Base-by-base conservation (phyloP, 169 alveolate species). In the Plasmodium gaboni region DNA sequence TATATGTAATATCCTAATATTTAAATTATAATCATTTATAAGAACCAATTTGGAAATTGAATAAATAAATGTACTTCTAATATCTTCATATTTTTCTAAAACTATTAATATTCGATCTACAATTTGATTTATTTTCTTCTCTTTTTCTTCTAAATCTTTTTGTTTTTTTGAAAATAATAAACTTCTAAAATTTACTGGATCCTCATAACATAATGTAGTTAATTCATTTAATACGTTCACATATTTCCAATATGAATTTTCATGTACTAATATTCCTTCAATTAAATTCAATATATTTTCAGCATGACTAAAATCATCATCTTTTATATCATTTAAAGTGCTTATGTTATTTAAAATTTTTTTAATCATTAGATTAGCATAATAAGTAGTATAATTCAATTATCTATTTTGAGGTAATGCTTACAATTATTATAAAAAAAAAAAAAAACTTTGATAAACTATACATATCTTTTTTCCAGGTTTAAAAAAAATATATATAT, bases 201-300 rank as follows among this genome's bases (percentile, higher is more conserved):
- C 76, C 19, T 85, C 92, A 65, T 57, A 85, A 59, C 92, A 85
- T 60, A 85, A 59, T 55, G 92, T 85, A 50, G 92, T 69, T 69
- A 85, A 85, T 44, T 85, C 92, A 32, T 68, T 71, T 70, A 85
- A 46, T 70, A 85, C 38, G 53, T 85, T 85, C 22, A 65, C 92
- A 59, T 85, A 85, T 24, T 85, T 85, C 55, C 70, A 19, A 60
- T 85, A 65, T n/a, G 85, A 38, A 19, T 85, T 53, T 59, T 85
- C 92, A 72, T 85, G 73, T 15, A 50, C 26, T 13, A 85, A 59
- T 70, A 85, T 85, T 8, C 74, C 92, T 85, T 85, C 92, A 51
- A 85, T 85, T 42, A 85, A 42, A 42, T 70, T 51, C 26, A 71
- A 70, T 42, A 85, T 69, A 51, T 70, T 85, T 70, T 85, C 73